Base-by-base conservation (phyloP, 2,329 filamentous ascomycete species). In the Fusarium sterilihyphosum region DNA sequence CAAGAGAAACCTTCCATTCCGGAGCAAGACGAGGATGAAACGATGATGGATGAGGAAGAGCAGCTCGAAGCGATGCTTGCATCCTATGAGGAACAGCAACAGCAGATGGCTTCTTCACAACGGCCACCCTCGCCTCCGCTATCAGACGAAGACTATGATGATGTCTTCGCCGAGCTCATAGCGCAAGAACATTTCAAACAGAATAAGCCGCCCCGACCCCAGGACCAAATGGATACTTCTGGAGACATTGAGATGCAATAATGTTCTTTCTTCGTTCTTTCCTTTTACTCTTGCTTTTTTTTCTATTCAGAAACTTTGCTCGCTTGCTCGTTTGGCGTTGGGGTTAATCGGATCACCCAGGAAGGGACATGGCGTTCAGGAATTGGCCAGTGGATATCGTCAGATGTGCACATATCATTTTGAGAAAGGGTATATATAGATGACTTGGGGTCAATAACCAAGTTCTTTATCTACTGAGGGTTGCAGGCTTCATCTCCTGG, bases 401-500 rank as follows among this genome's bases (percentile, higher is more conserved):
- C 62, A 53, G 61, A 66, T 73, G 71, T 77, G 71, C 78, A 76
- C 82, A 76, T 67, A 61, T 60, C 37, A 59, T 62, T 62, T 66
- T 63, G 61, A 57, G 67, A 40, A 71, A 74, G 76, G 77, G 79
- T 80, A 81, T 80, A 81, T 80, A 78, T 79, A 76, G 53, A 70
- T 62, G 66, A 61, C 59, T 71, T 66, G 61, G 70, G 70, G 61
- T 65, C 33, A 61, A 74, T 65, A 75, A 78, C 73, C 73, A 73
- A 53, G 56, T 41, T 59, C 56, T 43, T 68, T 57, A 73, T 81
- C 84, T 84, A 92, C 84, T 92, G 90, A 65, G 87, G 88, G 70
- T 89, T 88, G 77, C 90, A 92, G 33, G 88, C 86, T 76, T 92
- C 90, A 74, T 92, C 90, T 33, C 89, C 86, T 40, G 84, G 86